Conservation (phyloP, 495 filamentous ascomycete genomes). For the Neurospora sublineolata region DNA sequence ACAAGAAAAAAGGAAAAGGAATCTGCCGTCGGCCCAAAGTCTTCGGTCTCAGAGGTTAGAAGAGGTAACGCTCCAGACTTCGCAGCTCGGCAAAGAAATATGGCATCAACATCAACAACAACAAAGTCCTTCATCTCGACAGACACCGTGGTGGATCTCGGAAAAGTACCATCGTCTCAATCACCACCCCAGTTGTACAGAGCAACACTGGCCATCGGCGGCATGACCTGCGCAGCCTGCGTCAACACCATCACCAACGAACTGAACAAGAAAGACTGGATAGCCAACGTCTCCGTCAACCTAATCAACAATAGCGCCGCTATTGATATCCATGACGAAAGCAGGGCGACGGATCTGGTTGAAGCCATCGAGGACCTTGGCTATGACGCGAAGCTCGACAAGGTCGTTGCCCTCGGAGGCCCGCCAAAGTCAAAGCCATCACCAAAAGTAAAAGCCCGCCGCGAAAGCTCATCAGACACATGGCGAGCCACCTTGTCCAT, state of each 20-base stretch:
- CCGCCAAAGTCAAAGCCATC: constrained; percentile 10
- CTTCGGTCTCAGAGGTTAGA: background rate
- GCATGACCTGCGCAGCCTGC: constrained; percentile 80
- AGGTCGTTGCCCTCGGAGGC: constrained; percentile 21
- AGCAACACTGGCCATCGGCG: constrained; percentile 59
- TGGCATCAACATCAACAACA: constrained; percentile 6
- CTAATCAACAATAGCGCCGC: constrained; percentile 60
- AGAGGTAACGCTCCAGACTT: background rate
- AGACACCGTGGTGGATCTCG: constrained; percentile 8
- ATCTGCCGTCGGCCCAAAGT: background rate
- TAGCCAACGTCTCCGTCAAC: constrained; percentile 54
- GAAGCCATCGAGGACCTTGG: constrained; percentile 71
- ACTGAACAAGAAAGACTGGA: constrained; percentile 50
- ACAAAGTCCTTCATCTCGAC: constrained; percentile 14
- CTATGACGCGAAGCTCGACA: constrained; percentile 58
- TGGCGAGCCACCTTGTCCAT: constrained; percentile 57
- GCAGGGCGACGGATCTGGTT: constrained; percentile 42
- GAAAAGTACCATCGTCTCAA: background rate
- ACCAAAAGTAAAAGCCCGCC: background rate
- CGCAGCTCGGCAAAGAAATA: background rate
- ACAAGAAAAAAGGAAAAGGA: background rate
- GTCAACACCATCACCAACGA: constrained; percentile 54
- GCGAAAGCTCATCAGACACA: constrained; percentile 4
- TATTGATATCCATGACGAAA: constrained; percentile 47
- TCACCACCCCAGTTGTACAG: constrained; percentile 24